Percentiles rank a stretch among this genome's conserved stretches.
Conservation (phyloP, 768 basidiomycete species). For the Punctularia strigosozonata region DNA sequence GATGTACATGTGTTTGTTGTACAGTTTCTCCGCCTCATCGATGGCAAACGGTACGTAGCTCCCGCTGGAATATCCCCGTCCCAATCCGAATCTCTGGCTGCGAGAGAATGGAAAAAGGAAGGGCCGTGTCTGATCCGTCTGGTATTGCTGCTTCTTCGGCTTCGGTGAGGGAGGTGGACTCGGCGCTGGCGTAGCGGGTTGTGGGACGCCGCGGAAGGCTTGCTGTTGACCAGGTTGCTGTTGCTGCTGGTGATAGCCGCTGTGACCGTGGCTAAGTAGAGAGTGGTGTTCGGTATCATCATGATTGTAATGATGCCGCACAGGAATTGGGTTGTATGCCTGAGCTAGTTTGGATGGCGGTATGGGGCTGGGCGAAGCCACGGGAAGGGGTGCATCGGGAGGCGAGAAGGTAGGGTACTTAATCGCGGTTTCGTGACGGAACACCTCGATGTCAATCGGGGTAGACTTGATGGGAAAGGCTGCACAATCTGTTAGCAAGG, state of each 20-base stretch:
- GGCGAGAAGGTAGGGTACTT: slow-evolving; percentile 94
- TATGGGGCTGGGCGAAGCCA: slow-evolving; percentile 18
- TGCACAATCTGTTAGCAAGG: slow-evolving; percentile 11
- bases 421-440: slow-evolving; percentile 81
- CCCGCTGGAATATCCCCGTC: too few relatives aligned
- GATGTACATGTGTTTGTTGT: slow-evolving; percentile 82
- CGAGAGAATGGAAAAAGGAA: slow-evolving; percentile 94
- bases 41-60: slow-evolving; percentile 90
- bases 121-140: slow-evolving; percentile 89
- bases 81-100: slow-evolving; percentile 34
- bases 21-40: slow-evolving; percentile 89
- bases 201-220: slow-evolving; percentile 33
- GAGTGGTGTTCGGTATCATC: slow-evolving; percentile 52
- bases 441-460: slow-evolving; percentile 82
- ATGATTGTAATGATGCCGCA: slow-evolving; percentile 91
- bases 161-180: slow-evolving; percentile 78
- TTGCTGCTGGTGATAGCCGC: slow-evolving; percentile 29
- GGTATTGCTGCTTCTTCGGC: slow-evolving; percentile 97
- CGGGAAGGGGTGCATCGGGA: slow-evolving; percentile 15
- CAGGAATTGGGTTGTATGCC: slow-evolving; percentile 85
- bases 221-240: slow-evolving; percentile 20
- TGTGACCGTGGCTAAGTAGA: too few relatives aligned
- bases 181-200: slow-evolving; percentile 84
- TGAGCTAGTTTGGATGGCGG: slow-evolving; percentile 66
- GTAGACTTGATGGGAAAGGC: slow-evolving; percentile 75